Evolutionary conservation across 345 rosid genomes (phyloP).

Genomic region (Schrenkiella parvula): DNA sequence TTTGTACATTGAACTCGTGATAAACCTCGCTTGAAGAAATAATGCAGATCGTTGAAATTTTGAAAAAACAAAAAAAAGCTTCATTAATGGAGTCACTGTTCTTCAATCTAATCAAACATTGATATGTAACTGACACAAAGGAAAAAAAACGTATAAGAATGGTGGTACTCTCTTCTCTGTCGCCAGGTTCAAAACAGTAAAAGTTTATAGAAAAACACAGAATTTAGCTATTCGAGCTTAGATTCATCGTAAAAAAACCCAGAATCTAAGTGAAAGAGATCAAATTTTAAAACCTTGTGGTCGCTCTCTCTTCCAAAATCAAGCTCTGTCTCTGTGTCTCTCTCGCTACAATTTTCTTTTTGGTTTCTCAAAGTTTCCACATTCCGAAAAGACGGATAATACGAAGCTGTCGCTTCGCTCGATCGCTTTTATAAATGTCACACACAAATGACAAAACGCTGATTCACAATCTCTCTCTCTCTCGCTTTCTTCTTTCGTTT

Average conservation of each 20-base stretch:
- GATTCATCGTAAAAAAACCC: background rate
- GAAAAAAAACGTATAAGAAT: background rate
- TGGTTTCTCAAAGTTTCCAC: slow-evolving; percentile 21
- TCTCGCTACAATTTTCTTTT: background rate
- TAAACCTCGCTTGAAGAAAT: background rate
- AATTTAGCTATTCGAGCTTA: background rate
- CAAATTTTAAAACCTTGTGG: background rate
- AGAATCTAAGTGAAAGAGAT: background rate
- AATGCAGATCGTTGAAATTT: slow-evolving; percentile 4
- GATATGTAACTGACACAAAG: slow-evolving; percentile 21
- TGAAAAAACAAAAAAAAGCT: background rate
- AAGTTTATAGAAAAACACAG: background rate
- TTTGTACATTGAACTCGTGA: slow-evolving; percentile 29
- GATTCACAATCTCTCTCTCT: background rate
- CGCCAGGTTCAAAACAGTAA: background rate
- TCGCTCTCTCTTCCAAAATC: background rate
- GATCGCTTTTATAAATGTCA: slow-evolving; percentile 37
- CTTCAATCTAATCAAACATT: slow-evolving; percentile 20
- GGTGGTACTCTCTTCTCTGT: background rate
- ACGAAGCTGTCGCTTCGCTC: slow-evolving; percentile 41
- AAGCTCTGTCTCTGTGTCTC: background rate
- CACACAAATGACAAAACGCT: slow-evolving; percentile 37
- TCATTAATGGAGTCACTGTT: slow-evolving; percentile 25
- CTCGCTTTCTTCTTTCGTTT: slow-evolving; percentile 7
- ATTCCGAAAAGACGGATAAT: slow-evolving; percentile 44